Conservation (phyloP, 768 basidiomycete genomes). For the Boletus rubroflammeus region DNA sequence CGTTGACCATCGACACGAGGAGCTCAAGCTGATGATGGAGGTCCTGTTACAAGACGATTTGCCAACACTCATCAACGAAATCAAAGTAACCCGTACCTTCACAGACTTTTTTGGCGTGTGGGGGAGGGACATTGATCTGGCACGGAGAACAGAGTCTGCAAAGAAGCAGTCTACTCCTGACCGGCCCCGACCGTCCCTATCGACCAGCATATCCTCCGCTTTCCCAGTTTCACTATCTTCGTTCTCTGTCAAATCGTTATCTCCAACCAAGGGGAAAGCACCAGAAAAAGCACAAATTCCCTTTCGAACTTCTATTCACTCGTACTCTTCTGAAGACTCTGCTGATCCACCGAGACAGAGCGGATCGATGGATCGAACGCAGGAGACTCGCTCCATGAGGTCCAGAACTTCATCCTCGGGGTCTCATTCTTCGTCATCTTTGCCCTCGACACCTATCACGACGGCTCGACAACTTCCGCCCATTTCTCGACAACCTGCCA, state of each 20-base stretch:
- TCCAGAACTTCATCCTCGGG: constrained; percentile 25
- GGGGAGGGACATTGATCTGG: constrained; percentile 66
- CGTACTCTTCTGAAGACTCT: constrained; percentile 27
- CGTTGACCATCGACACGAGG: constrained; percentile 56
- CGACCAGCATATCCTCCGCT: constrained; percentile 53
- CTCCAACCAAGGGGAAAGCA: constrained; percentile 15
- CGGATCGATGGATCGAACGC: constrained; percentile 2
- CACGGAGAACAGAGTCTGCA: constrained; percentile 35
- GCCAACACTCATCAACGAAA: constrained; percentile 63
- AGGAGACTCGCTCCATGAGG: constrained; percentile 2
- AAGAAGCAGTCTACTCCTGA: constrained; percentile 18
- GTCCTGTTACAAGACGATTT: constrained; percentile 57
- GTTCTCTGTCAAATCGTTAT: constrained; percentile 2
- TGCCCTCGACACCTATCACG: constrained; percentile 21
- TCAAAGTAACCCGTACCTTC: constrained; percentile 53
- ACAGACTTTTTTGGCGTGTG: constrained; percentile 80
- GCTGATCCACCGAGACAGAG: constrained; percentile 3
- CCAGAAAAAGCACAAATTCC: neutral
- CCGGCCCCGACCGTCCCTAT: constrained; percentile 42
- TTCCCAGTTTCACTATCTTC: constrained; percentile 42
- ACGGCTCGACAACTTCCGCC: constrained; percentile 15
- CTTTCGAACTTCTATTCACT: constrained; percentile 5
- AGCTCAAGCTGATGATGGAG: constrained; percentile 57
- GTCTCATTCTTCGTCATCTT: constrained; percentile 27
- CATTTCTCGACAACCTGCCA: constrained; percentile 17